Base-by-base conservation (phyloP, 2,329 filamentous ascomycete species). In the Phaeophleospora eucalypticola region DNA sequence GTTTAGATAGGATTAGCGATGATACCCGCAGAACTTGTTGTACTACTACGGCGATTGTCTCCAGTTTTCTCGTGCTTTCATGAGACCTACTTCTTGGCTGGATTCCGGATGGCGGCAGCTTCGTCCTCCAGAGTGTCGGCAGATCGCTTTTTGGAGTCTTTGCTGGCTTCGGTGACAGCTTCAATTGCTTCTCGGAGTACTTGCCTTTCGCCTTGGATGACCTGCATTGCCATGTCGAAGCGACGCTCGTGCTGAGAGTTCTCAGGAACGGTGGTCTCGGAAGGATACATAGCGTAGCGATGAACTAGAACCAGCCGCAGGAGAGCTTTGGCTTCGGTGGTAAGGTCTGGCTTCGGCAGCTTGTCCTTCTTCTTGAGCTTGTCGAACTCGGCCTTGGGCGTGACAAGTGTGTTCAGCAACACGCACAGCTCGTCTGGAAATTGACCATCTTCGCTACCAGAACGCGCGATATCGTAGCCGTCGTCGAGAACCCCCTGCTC, bases 151-250 rank as follows among this genome's bases (percentile, higher is more conserved):
- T 55, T 58, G 35, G 40, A 49, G 32, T 12, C 29, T n/a, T 41
- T 41, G 9, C 27, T 32, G 4, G 43, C 15, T 2, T 55, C 52
- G 24, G 50, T 44, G 3, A 60, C 38, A n/a, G 49, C 51, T 16
- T 51, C 47, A 20, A 53, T 71, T 1, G 81, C 72, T 58, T 81
- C 74, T 45, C 73, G 67, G 18, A 89, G 62, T 4, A 90, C 71
- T 56, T 76, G 74, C 65, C 89, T 89, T 67, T 91, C 87, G 12
- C 86, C 87, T 2, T 83, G 67, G 49, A 87, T 78, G 29, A 89
- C 84, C 41, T 78, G 70, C 17, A 82, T 60, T 0, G 86, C 86
- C 81, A 86, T 86, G 7, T 33, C 33, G 4, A 36, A 33, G 14
- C 53, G 52, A 27, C 71, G 12, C 65, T 34, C 34, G 21, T 36